A percentile compares a stretch with the other conserved stretches of the same genome.
phyloP scores from a whole-genome alignment of 495 filamentous ascomycete genomes.

The Eremomyces bilateralis region DNA sequence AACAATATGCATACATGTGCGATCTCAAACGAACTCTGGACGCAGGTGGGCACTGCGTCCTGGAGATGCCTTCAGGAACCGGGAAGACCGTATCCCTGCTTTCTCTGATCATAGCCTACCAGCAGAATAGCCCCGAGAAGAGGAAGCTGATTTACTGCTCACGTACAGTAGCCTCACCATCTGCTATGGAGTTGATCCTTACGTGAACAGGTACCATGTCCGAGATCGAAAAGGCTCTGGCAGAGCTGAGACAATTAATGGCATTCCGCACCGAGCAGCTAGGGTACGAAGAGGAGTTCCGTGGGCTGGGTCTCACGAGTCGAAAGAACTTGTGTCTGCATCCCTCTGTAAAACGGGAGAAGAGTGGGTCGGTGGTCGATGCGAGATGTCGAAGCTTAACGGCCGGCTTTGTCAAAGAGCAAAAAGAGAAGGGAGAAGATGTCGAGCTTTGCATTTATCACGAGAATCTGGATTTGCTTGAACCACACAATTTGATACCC shows the following conservation, averaged over 20 bases:
- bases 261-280: conserved; percentile 75
- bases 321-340: conserved; percentile 95
- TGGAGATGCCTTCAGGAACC: conserved; percentile 99
- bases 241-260: conserved; percentile 82
- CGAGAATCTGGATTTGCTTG: conserved; percentile 89
- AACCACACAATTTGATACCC: conserved; percentile 82
- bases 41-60: conserved; percentile 83
- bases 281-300: conserved; percentile 74
- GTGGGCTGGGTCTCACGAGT: conserved; percentile 79
- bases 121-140: conserved; percentile 73
- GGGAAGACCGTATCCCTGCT: conserved; percentile 93
- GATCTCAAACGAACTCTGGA: conserved; percentile 95
- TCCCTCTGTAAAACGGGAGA: conserved; percentile 84
- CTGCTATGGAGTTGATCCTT: conserved; percentile 10
- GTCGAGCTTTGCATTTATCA: conserved; percentile 91
- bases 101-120: conserved; percentile 90
- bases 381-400: conserved; percentile 87
- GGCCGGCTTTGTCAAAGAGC: conserved; percentile 90
- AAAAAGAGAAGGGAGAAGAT: conserved; percentile 83
- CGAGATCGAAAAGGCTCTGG: conserved; percentile 87
- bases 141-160: conserved; percentile 97
- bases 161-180: conserved; percentile 30
- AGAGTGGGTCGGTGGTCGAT: conserved; percentile 84
- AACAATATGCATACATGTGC: conserved; percentile 99
- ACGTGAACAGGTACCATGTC: conserved; percentile 45